Base-by-base conservation (phyloP, 2,329 filamentous ascomycete species). In the Penicillium sclerotiorum region DNA sequence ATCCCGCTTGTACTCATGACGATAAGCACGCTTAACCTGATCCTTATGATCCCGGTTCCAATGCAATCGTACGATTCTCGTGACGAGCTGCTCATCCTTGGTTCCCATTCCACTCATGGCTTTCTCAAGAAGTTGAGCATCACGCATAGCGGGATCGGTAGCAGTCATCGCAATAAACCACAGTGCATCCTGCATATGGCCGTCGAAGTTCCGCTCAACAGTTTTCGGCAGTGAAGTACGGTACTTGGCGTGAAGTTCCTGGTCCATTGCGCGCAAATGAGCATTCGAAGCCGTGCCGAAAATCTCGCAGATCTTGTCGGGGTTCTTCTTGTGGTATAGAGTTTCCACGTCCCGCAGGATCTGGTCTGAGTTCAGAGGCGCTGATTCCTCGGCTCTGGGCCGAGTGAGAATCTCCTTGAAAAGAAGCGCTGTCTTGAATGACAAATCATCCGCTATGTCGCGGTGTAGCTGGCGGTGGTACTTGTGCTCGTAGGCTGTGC, bases 131-230 rank as follows among this genome's bases (percentile, higher is more conserved):
- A 90, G 77, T 18, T 81, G 75, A 0, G 92, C 94, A 61, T 95
- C 92, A 57, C 90, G 86, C 79, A 89, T 87, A 50, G 89, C 90
- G 58, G 87, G 89, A 71, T 96, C 90, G 5, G 82, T 76, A 2
- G 89, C 93, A 11, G 86, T 79, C 9, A 81, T 81, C n/a, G 96
- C 76, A 69, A 96, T 90, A 67, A 85, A 85, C 21, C 94, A 73
- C 1, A 97, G 80, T 0, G 90, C 90, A 13, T 89, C 83, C 68
- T 92, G 80, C 91, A 97, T 96, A 67, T 97, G 93, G 1, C 93
- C 93, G 0, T 86, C 89, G 72, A 96, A 96, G 63, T 94, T 85
- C 74, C 83, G 88, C 55, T 84, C 83, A 60, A 97, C 84, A 42
- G 90, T 85, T 27, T 83, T 81, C 56, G 90, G 85, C 2, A 97